Conservation (phyloP, 306 rosid genomes). For the Lagenaria siceraria region DNA sequence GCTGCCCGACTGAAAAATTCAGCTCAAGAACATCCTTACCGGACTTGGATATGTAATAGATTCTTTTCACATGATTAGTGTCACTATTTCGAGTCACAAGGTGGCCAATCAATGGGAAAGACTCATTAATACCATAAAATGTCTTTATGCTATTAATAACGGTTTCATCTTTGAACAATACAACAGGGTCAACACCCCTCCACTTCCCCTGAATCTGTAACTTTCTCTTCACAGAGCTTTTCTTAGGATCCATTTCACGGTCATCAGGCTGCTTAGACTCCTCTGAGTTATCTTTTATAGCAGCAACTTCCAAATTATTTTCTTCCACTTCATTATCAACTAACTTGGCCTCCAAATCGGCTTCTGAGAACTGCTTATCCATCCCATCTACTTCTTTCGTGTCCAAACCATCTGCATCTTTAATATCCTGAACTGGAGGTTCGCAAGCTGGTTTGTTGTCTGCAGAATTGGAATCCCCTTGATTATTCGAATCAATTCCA, state of each 20-base stretch:
- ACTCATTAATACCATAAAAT: slow-evolving; percentile 70
- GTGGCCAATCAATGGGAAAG: slow-evolving; percentile 68
- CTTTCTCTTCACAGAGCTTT: slow-evolving; percentile 53
- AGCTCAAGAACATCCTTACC: slow-evolving; percentile 82
- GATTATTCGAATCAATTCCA: not conserved
- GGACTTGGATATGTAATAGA: slow-evolving; percentile 74
- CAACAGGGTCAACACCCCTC: slow-evolving; percentile 97
- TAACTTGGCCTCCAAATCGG: slow-evolving; percentile 38
- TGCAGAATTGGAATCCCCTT: slow-evolving; percentile 11
- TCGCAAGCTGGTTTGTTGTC: slow-evolving; percentile 11
- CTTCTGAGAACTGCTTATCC: slow-evolving; percentile 23
- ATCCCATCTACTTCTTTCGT: slow-evolving; percentile 26
- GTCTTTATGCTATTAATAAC: slow-evolving; percentile 54
- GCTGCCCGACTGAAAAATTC: slow-evolving; percentile 81
- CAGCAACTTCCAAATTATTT: slow-evolving; percentile 19
- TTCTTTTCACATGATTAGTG: slow-evolving; percentile 69
- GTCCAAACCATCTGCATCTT: slow-evolving; percentile 25
- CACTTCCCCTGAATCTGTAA: slow-evolving; percentile 78
- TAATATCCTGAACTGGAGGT: slow-evolving; percentile 19
- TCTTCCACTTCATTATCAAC: slow-evolving; percentile 25
- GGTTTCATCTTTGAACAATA: slow-evolving; percentile 71
- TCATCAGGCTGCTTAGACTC: slow-evolving; percentile 24
- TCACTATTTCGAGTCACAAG: slow-evolving; percentile 78
- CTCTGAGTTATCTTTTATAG: slow-evolving; percentile 25
- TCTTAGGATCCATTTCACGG: slow-evolving; percentile 22